Conservation (phyloP, 768 basidiomycete species). For the Atractiella rhizophila region DNA sequence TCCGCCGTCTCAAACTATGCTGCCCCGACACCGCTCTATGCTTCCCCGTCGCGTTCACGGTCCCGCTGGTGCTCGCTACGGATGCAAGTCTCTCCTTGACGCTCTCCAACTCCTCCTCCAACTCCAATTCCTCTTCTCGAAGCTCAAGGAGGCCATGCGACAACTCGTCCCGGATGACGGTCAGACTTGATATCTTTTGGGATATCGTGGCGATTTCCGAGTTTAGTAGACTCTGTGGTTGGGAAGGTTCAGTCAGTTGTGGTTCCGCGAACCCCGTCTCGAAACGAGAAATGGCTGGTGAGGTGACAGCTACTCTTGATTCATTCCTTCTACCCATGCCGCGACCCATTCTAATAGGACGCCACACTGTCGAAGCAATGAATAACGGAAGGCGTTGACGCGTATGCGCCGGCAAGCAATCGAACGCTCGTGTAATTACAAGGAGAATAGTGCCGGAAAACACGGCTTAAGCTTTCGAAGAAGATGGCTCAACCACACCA, state of each 20-base stretch:
- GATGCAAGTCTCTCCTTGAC: constrained; percentile 49
- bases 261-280: constrained; percentile 63
- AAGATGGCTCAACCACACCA: no score
- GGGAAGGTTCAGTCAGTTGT: constrained; percentile 77
- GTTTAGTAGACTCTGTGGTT: constrained; percentile 57
- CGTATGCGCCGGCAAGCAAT: no score
- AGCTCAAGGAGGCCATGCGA: constrained; percentile 59
- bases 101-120: constrained; percentile 87
- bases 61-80: constrained; percentile 2
- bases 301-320: constrained; percentile 32
- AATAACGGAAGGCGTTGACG: no score
- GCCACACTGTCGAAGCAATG: no score
- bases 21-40: neutral
- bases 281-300: constrained; percentile 38
- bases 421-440: no score
- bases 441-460: no score
- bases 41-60: neutral
- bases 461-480: no score
- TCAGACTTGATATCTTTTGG: constrained; percentile 62
- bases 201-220: constrained; percentile 73
- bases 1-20: neutral
- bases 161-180: constrained; percentile 49
- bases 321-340: constrained; percentile 30
- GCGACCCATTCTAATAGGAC: constrained; percentile 3
- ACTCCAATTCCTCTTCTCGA: constrained; percentile 81